phyloP scores from a whole-genome alignment of 192 early-diverging fungal genomes.

The Obelidium mucronatum region DNA sequence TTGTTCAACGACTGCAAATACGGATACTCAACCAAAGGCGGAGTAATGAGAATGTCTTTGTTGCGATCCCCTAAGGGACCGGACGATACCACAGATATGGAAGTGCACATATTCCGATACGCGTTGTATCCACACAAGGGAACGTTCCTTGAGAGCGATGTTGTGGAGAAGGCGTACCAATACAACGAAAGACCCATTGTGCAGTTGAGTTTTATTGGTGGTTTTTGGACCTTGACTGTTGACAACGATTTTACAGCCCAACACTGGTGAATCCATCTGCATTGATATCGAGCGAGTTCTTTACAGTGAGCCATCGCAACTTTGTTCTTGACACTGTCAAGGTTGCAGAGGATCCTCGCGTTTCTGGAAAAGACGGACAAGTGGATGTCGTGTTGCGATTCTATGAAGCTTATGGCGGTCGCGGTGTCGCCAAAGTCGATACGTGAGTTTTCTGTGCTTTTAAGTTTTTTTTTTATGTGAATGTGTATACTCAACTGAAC shows the following conservation, averaged over 20 bases:
- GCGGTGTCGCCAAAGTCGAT: slow-evolving; percentile 61
- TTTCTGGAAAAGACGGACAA: slow-evolving; percentile 1
- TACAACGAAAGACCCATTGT: slow-evolving; percentile 85
- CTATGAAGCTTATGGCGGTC: slow-evolving; percentile 93
- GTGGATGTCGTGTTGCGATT: slow-evolving; percentile 80
- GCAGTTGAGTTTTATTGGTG: slow-evolving; percentile 46
- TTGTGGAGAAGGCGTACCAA: slow-evolving; percentile 87
- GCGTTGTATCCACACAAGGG: slow-evolving; percentile 90
- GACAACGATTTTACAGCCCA: neutral
- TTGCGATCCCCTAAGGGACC: slow-evolving; percentile 85
- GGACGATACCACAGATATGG: slow-evolving; percentile 6
- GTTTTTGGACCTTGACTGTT: slow-evolving; percentile 26
- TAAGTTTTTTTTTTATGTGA: neutral
- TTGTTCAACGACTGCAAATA: slow-evolving; percentile 97
- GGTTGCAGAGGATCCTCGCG: slow-evolving; percentile 75
- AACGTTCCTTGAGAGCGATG: slow-evolving; percentile 80
- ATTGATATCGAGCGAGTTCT: slow-evolving; percentile 47
- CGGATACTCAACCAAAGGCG: slow-evolving; percentile 85
- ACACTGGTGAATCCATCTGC: slow-evolving; percentile 45
- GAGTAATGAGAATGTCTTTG: slow-evolving; percentile 83
- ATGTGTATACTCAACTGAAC: neutral
- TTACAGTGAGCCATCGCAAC: slow-evolving; percentile 54
- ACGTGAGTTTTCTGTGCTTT: slow-evolving; percentile 43
- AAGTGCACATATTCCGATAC: slow-evolving; percentile 85
- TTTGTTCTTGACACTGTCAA: slow-evolving; percentile 94